Evolutionary conservation across 306 rosid species (phyloP).

Genomic region (Cucurbita ficifolia): DNA sequence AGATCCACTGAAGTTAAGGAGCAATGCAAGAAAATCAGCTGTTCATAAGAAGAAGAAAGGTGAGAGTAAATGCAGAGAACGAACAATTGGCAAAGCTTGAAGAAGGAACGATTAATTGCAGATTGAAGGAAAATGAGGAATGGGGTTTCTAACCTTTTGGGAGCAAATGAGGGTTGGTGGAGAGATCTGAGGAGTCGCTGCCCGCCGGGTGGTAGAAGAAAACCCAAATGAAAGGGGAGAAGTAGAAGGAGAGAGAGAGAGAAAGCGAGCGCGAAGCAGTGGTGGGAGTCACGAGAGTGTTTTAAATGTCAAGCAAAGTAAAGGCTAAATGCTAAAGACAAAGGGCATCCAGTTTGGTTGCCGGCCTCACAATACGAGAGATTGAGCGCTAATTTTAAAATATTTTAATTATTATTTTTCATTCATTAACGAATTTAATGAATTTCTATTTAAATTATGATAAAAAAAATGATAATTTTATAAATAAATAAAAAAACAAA

Average conservation of each 20-base stretch:
- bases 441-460: too few relatives aligned
- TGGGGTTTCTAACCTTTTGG: background rate
- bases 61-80: background rate
- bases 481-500: too few relatives aligned
- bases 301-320: background rate
- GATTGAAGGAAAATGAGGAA: background rate
- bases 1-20: background rate
- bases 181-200: slow-evolving; percentile 1
- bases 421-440: too few relatives aligned
- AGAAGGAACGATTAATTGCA: background rate
- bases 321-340: background rate
- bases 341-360: background rate
- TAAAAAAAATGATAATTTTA: too few relatives aligned
- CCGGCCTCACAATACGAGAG: background rate
- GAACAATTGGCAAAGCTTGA: background rate
- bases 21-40: background rate
- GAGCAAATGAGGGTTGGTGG: background rate
- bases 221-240: background rate
- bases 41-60: background rate
- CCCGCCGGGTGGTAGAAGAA: background rate
- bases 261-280: background rate
- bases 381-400: too few relatives aligned
- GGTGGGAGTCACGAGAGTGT: slow-evolving; percentile 6
- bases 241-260: background rate
- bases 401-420: too few relatives aligned